These are phyloP conservation scores for Voacanga thouarsii DNA, from an alignment of 257 asterid genomes.

Conservation along the genomic window DNA sequence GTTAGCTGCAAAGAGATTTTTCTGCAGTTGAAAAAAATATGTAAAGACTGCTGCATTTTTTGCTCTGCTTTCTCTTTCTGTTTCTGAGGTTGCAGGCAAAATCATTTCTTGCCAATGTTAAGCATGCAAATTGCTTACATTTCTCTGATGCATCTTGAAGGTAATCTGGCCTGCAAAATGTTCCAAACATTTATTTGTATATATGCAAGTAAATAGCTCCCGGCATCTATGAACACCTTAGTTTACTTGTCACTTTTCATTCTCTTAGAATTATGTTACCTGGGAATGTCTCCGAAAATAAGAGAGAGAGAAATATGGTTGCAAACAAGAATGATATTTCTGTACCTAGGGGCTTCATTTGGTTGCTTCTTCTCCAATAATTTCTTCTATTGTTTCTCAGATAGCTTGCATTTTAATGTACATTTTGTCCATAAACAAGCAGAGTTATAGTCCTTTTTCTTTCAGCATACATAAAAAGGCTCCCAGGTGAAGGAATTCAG, in stretches of 20 bases:
- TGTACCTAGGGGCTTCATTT: neutral
- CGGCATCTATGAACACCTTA: neutral
- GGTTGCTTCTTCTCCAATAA: neutral
- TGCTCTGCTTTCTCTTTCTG: neutral
- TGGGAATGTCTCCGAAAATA: neutral
- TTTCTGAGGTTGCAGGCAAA: neutral
- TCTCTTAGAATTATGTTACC: neutral
- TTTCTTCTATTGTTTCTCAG: neutral
- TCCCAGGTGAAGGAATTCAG: neutral
- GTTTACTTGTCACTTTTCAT: neutral
- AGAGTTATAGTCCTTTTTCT: neutral
- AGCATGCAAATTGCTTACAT: neutral
- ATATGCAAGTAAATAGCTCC: neutral
- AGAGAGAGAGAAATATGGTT: neutral
- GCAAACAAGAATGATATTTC: neutral
- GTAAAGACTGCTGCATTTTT: neutral
- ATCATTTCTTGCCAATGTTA: neutral
- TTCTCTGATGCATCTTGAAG: neutral
- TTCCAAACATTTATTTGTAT: neutral
- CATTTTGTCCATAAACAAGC: neutral
- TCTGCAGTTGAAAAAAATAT: neutral
- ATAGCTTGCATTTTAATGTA: neutral
- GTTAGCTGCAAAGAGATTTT: neutral
- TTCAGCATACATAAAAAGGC: slow-evolving; percentile 1
- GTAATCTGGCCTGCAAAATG: neutral